Conservation (phyloP, 192 early-diverging fungal genomes). For the Mortierella claussenii region DNA sequence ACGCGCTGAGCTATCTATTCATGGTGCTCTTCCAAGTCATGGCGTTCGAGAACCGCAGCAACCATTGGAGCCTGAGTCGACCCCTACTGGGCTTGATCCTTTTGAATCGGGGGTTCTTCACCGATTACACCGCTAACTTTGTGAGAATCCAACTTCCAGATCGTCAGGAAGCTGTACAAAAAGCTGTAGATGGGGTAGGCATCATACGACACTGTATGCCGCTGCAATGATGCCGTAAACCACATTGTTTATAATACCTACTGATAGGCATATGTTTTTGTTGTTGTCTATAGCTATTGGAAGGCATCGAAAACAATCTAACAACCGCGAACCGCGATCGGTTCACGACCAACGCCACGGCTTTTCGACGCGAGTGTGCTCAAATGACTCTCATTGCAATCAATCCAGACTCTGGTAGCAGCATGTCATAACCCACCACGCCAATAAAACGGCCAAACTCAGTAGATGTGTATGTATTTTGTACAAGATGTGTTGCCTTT, state of each 20-base stretch:
- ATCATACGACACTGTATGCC: no score
- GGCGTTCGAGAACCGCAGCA: constrained; percentile 81
- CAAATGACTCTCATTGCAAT: constrained; percentile 41
- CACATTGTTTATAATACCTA: background rate
- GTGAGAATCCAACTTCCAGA: constrained; percentile 34
- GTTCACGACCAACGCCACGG: constrained; percentile 71
- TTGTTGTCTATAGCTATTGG: constrained; percentile 54
- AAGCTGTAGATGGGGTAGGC: constrained; percentile 28
- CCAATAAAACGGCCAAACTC: no score
- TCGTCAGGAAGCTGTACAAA: constrained; percentile 21
- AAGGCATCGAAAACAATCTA: constrained; percentile 66
- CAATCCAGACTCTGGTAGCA: background rate
- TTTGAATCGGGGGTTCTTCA: constrained; percentile 67
- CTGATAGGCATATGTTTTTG: no score
- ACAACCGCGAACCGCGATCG: constrained; percentile 67
- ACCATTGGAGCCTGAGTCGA: constrained; percentile 85
- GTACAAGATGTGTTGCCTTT: no score
- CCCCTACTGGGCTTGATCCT: constrained; percentile 84
- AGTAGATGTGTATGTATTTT: no score
- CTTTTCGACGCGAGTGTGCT: constrained; percentile 57
- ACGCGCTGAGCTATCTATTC: constrained; percentile 72
- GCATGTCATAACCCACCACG: no score
- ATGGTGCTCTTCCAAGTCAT: constrained; percentile 75
- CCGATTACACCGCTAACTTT: constrained; percentile 17
- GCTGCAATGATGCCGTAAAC: background rate